These are phyloP conservation scores for Blastomyces silverae DNA, from an alignment of 2,329 filamentous ascomycete genomes.

Conservation along the genomic window DNA sequence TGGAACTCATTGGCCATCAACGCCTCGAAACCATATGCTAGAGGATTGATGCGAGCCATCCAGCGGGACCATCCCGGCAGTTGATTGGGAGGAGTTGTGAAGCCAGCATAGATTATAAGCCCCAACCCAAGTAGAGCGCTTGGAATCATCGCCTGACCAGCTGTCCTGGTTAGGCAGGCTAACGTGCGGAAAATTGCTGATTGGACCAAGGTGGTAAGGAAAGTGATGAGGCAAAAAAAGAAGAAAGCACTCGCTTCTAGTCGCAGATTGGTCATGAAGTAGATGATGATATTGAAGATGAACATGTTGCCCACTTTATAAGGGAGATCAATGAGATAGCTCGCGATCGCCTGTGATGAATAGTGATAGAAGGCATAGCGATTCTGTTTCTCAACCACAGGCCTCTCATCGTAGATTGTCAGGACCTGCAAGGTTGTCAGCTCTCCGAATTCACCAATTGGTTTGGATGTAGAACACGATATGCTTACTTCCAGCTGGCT, in stretches of 20 bases:
- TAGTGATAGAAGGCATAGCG: conserved; percentile 83
- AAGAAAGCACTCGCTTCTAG: conserved; percentile 71
- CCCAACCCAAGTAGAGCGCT: no score
- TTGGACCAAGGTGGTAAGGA: conserved; percentile 55
- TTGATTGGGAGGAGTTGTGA: no score
- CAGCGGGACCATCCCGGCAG: conserved; percentile 60
- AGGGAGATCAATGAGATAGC: conserved; percentile 55
- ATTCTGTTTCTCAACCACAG: conserved; percentile 83
- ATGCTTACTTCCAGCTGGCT: conserved; percentile 73
- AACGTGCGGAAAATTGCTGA: no score
- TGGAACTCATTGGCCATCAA: conserved; percentile 79
- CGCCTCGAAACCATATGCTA: conserved; percentile 72
- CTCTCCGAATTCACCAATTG: no score
- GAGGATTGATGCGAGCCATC: conserved; percentile 73
- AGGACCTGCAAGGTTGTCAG: no score
- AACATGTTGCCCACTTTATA: conserved; percentile 68
- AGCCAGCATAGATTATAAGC: no score
- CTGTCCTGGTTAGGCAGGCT: no score
- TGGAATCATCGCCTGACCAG: no score
- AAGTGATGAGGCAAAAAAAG: conserved; percentile 72
- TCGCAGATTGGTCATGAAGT: conserved; percentile 78
- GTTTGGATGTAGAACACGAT: conserved; percentile 35
- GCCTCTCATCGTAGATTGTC: conserved; percentile 64
- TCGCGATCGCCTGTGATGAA: conserved; percentile 66
- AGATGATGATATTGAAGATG: conserved; percentile 69